Evolutionary conservation across 768 basidiomycete species (phyloP), one percentile per base, ranked within the genome.

Genomic region (Russula emetica): DNA sequence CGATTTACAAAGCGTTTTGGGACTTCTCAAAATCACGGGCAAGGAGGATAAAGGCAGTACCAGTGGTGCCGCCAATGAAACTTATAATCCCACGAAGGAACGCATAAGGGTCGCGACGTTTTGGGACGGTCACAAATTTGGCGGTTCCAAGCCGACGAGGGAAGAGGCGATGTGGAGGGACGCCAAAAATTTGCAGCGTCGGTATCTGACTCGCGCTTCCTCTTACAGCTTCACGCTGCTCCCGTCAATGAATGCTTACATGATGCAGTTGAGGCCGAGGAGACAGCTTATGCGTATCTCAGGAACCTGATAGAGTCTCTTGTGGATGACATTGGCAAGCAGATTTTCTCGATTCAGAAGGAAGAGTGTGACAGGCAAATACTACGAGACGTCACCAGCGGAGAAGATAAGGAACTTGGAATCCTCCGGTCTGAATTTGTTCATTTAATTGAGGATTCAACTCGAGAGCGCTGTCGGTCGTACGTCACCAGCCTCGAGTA

Each of bases 131-230:
- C n/a, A n/a, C 9, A 42, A 34, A 20, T n/a, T n/a, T n/a, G n/a
- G n/a, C n/a, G 50, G 10, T 16, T 2, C 22, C 26, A 22, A 8
- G 7, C 40, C 6, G 26, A 50, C 51, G 7, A 50, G 50, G 16
- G 54, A 66, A 34, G 55, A 52, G 32, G 55, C 55, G 2, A 30
- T 66, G 9, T 62, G 55, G 57, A 47, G 38, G 34, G 24, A 24
- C 5, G 58, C 63, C 36, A 30, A 26, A 26, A 55, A 50, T 30
- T 47, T 32, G 67, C 57, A 8, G 11, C 24, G 1, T 1, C 30
- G 1, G 32, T 66, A 11, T 16, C 56, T 7, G 66, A 70, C 50
- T 16, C 34, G 1, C 47, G 9, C 2, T 70, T 70, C 50, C 60
- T 70, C n/a, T 26, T 38, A 18, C 9, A 34, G 4, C 24, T 61